phyloP scores from a whole-genome alignment of 129 eudicot species.

The Deinandra increscens region DNA sequence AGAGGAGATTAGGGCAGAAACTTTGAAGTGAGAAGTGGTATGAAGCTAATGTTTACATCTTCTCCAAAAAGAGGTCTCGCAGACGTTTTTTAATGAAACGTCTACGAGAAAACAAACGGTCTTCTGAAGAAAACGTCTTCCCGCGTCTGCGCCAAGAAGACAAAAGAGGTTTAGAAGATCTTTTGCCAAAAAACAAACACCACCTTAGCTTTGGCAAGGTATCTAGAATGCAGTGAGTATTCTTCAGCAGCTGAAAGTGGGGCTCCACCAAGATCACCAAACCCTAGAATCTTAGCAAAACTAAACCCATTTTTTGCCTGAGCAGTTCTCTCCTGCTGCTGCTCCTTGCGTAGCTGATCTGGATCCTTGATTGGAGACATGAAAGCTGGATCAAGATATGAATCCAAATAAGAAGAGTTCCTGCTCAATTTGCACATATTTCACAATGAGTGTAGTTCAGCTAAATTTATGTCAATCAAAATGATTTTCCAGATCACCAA shows the following conservation, averaged over 20 bases:
- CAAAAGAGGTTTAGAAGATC: no score
- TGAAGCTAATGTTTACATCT: no score
- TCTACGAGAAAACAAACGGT: no score
- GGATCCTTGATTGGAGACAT: slow-evolving; percentile 95
- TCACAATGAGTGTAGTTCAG: slow-evolving; percentile 12
- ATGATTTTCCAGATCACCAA: slow-evolving; percentile 37
- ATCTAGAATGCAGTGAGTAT: slow-evolving; percentile 89
- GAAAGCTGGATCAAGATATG: slow-evolving; percentile 87
- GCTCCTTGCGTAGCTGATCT: slow-evolving; percentile 80
- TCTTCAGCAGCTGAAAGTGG: slow-evolving; percentile 89
- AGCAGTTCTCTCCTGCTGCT: slow-evolving; percentile 71
- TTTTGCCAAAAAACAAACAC: no score
- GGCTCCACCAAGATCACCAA: slow-evolving; percentile 76
- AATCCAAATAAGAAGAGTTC: slow-evolving; percentile 72
- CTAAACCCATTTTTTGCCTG: slow-evolving; percentile 71
- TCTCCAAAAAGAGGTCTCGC: no score
- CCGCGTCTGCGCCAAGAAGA: no score
- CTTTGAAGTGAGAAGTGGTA: no score
- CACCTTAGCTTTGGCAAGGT: slow-evolving; percentile 91
- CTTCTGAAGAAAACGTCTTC: no score
- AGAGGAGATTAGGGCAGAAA: no score
- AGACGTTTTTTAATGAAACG: no score
- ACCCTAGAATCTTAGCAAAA: slow-evolving; percentile 74
- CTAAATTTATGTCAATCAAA: background rate
- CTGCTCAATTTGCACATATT: slow-evolving; percentile 38